phyloP scores from a whole-genome alignment of 2,329 filamentous ascomycete species.

The Paecilomyces dactylethromorphus region DNA sequence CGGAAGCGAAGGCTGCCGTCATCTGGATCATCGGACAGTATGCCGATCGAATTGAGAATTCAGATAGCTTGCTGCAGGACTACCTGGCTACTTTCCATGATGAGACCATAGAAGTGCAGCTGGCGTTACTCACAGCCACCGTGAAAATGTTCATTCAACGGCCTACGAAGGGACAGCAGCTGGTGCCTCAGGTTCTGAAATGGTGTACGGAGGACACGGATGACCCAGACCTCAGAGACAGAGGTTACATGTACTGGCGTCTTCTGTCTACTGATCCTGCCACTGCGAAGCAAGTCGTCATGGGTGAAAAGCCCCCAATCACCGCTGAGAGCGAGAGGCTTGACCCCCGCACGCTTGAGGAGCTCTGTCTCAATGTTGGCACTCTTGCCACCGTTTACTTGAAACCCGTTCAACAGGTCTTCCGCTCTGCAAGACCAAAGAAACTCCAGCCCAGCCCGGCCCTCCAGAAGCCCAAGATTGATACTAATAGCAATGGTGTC shows the following conservation, averaged over 20 bases:
- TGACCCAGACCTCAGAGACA: slow-evolving; percentile 89
- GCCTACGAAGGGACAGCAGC: slow-evolving; percentile 85
- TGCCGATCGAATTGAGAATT: slow-evolving; percentile 94
- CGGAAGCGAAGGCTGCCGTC: slow-evolving; percentile 96
- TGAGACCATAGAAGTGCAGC: slow-evolving; percentile 90
- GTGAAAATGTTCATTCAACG: slow-evolving; percentile 98
- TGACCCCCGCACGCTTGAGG: slow-evolving; percentile 83
- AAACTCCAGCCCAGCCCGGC: slow-evolving; percentile 77
- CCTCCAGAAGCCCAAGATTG: slow-evolving; percentile 62
- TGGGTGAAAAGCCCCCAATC: slow-evolving; percentile 95
- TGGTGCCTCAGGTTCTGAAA: slow-evolving; percentile 91
- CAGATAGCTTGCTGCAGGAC: slow-evolving; percentile 86
- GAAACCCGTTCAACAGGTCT: slow-evolving; percentile 95
- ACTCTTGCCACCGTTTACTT: slow-evolving; percentile 95
- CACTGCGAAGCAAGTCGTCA: slow-evolving; percentile 79
- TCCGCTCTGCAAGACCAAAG: slow-evolving; percentile 77
- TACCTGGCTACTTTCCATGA: slow-evolving; percentile 92
- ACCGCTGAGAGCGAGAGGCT: slow-evolving; percentile 93
- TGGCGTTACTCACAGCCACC: slow-evolving; percentile 88
- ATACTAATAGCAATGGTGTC: slow-evolving; percentile 29
- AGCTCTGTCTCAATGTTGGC: slow-evolving; percentile 94
- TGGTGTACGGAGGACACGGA: slow-evolving; percentile 99
- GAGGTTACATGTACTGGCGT: slow-evolving; percentile 99
- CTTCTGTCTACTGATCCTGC: slow-evolving; percentile 86
- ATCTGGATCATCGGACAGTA: slow-evolving; percentile 99